Base-by-base conservation (phyloP, 2,329 filamentous ascomycete genomes). In the Pseudocercospora fijiensis region DNA sequence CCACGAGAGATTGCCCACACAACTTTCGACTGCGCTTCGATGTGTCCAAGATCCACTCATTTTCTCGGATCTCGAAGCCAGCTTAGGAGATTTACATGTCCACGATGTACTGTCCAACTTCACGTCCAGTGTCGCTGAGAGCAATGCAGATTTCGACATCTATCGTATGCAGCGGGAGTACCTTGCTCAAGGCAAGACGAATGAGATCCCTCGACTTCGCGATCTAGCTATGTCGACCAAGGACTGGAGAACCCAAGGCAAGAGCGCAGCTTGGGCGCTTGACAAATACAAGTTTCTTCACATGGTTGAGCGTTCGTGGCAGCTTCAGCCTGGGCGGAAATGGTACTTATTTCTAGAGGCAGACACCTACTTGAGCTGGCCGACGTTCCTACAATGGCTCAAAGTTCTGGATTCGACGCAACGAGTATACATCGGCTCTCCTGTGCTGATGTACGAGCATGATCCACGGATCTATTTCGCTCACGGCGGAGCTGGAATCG, bases 331-430 rank as follows among this genome's bases (percentile, higher is more conserved):
- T 24, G 22, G 43, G 6, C 18, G 22, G n/a, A 82, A 82, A 62
- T 87, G 85, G 85, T 87, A 81, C 66, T 75, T 85, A 60, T 87
- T 87, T 71, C 80, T 85, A 53, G 84, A 86, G 68, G 80, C 83
- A 0, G 85, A 87, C 69, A 86, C 84, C 0, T 86, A 84, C 65
- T 73, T 86, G 55, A 75, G 83, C 16, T 83, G 84, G 77, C 74
- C 79, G 33, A 84, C 83, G 27, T 67, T 86, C 45, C 70, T 85
- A 9, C 73, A 78, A 18, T 87, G 83, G 82, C 77, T 87, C 22
- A 74, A 76, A 20, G 75, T 78, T n/a, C 80, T 83, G 67, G 80
- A 87, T 70, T 66, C 45, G 18, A 11, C 18, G 45, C 11, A 49
- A 7, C 18, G 4, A 18, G 20, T 79, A 2, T 84, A 83, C 67